Base-by-base conservation (phyloP, 108 stramenopile genomes). In the Skeletonema menzelii region DNA sequence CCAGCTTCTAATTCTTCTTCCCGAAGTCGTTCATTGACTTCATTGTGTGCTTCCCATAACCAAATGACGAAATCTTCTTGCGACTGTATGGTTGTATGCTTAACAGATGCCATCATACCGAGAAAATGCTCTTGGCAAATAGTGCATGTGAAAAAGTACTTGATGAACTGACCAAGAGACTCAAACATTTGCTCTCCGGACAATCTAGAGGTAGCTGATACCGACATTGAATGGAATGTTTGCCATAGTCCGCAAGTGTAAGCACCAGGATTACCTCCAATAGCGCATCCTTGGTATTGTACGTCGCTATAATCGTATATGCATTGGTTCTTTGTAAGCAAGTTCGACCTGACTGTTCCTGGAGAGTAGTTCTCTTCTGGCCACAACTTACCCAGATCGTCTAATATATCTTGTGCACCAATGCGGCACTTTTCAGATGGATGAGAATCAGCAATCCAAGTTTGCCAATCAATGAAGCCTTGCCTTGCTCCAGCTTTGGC, bases 131-230 rank as follows among this genome's bases (percentile, higher is more conserved):
- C 38, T 30, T 26, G 30, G n/a, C 30, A 59, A 0, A 59, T 15
- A 59, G 59, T 40, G 17, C 59, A 32, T 20, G 59, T 42, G 59
- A 59, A 59, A 27, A 59, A 59, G 5, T 10, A 59, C 38, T 59
- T 59, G 17, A 59, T 59, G 12, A 59, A 40, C 17, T 59, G 38
- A 27, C 30, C n/a, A 57, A 34, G 56, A 57, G 31, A 57, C 4
- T 37, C 35, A 37, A 37, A 37, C 35, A 37, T 37, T 37, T 37
- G 35, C 30, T 31, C 30, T 31, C 30, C 30, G 5, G 30, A 31
- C 30, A 31, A 1, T 42, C 3, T 4, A 15, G 40, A 14, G 40
- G 3, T 15, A 2, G 44, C 17, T 19, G 44, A n/a, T 17, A 46
- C 44, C 0, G 44, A 46, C 44, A 46, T 46, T 46, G 44, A n/a